Base-by-base conservation (phyloP, 257 asterid genomes). In the Hygrophila difformis region DNA sequence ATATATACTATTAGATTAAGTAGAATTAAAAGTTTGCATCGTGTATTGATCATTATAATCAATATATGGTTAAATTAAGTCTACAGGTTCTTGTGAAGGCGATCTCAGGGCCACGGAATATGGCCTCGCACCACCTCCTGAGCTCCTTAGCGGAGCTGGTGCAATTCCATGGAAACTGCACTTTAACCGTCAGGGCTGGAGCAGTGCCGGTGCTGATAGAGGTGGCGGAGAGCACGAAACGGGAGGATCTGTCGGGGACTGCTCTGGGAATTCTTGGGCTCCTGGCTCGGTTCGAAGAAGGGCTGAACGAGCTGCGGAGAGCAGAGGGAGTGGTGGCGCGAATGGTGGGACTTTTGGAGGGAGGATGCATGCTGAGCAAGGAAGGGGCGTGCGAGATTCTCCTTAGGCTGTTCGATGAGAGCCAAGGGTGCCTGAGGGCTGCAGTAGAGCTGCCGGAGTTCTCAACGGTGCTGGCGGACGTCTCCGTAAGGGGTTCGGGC, bases 141-240 rank as follows among this genome's bases (percentile, higher is more conserved):
- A 76, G 85, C 60, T 53, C 85, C 16, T 62, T 85, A 29, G 78
- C 83, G 7, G 95, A 85, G 59, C 74, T 81, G n/a, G 87, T 76
- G 49, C 94, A 76, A 49, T 81, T 81, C 57, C 96, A 81, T 2
- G 94, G 96, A 24, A 85, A 85, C 57, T 85, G 96, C 74, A 85
- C 87, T 6, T 5, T 81, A 57, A 93, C 94, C 0, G 92, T 85
- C 6, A 64, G 53, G 20, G 65, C 81, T 1, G 83, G 85, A 9
- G 92, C 77, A 1, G 72, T 85, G 23, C 77, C 75, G 0, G 70
- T 63, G 61, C 74, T 85, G 39, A 47, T 85, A 16, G 48, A 22
- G 13, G 29, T 69, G 14, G 79, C 59, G 1, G 72, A 76, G 69
- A 59, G 64, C 16, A 37, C 50, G 2, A 69, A 73, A 5, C 56